Conservation (phyloP, 306 rosid genomes). For the Lotus japonicus region DNA sequence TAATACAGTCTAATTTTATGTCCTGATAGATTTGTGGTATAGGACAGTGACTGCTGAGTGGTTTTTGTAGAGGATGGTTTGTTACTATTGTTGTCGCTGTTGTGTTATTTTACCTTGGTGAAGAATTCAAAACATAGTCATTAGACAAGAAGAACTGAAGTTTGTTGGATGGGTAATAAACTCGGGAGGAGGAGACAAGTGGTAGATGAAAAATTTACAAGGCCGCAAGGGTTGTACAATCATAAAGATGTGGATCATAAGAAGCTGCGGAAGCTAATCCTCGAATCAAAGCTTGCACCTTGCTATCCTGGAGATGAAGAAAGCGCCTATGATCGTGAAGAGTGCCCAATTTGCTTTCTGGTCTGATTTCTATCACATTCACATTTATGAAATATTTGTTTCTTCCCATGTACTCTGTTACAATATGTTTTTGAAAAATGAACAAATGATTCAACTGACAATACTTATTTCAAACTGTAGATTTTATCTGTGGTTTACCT, state of each 20-base stretch:
- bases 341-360: slow-evolving; percentile 99
- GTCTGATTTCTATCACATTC: slow-evolving; percentile 37
- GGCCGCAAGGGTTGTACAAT: slow-evolving; percentile 92
- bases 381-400: neutral
- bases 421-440: neutral
- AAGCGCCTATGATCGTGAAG: slow-evolving; percentile 57
- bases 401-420: neutral
- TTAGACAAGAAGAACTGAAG: slow-evolving; percentile 12
- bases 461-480: neutral
- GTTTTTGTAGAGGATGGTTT: slow-evolving; percentile 26
- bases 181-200: slow-evolving; percentile 91
- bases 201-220: slow-evolving; percentile 84
- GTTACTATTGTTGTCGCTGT: slow-evolving; percentile 1
- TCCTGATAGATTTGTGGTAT: neutral
- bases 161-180: slow-evolving; percentile 88
- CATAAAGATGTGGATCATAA: slow-evolving; percentile 98
- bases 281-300: slow-evolving; percentile 93
- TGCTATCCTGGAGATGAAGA: slow-evolving; percentile 97
- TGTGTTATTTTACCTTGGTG: slow-evolving; percentile 25
- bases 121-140: slow-evolving; percentile 21
- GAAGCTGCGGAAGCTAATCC: slow-evolving; percentile 92
- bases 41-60: slow-evolving; percentile 3
- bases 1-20: neutral
- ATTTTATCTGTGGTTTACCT: neutral
- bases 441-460: neutral